These are phyloP conservation scores for Yamadazyma mexicana DNA, from an alignment of 1,139 yeast species.

Conservation along the genomic window DNA sequence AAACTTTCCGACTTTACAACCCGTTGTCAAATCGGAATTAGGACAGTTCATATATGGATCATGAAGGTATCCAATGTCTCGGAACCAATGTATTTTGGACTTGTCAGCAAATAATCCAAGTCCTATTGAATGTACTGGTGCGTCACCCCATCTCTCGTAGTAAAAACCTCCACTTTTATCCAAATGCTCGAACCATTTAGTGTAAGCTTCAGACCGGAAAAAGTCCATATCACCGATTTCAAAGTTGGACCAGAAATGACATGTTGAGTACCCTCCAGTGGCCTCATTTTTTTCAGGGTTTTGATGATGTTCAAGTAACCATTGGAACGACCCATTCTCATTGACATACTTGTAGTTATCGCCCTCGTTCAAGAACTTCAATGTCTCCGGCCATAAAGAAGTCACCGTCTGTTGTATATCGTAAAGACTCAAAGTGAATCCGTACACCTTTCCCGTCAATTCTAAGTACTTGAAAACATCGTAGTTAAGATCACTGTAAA, in stretches of 20 bases:
- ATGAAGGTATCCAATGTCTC: constrained; percentile 81
- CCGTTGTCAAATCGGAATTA: constrained; percentile 28
- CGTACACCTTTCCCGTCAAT: constrained; percentile 62
- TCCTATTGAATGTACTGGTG: constrained; percentile 82
- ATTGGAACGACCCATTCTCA: constrained; percentile 60
- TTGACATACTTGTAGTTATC: constrained; percentile 65
- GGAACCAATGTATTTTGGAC: constrained; percentile 76
- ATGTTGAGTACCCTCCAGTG: constrained; percentile 74
- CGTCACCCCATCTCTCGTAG: constrained; percentile 92
- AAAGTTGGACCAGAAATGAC: constrained; percentile 89
- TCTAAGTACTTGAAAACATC: constrained; percentile 78
- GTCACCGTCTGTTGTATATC: constrained; percentile 65
- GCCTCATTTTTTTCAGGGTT: constrained; percentile 52
- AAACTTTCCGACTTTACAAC: constrained; percentile 33
- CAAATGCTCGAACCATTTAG: constrained; percentile 60
- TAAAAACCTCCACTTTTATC: constrained; percentile 77
- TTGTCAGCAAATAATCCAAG: constrained; percentile 73
- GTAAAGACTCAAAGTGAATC: constrained; percentile 66
- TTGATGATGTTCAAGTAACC: constrained; percentile 68
- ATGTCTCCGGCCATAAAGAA: constrained; percentile 69
- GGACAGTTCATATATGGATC: constrained; percentile 80
- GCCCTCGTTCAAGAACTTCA: constrained; percentile 52
- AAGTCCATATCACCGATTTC: constrained; percentile 84
- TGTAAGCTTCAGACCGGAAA: constrained; percentile 65
- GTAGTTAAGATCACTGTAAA: constrained; percentile 66